phyloP scores from a whole-genome alignment of 2,329 filamentous ascomycete genomes.

The Aspergillus terreus region DNA sequence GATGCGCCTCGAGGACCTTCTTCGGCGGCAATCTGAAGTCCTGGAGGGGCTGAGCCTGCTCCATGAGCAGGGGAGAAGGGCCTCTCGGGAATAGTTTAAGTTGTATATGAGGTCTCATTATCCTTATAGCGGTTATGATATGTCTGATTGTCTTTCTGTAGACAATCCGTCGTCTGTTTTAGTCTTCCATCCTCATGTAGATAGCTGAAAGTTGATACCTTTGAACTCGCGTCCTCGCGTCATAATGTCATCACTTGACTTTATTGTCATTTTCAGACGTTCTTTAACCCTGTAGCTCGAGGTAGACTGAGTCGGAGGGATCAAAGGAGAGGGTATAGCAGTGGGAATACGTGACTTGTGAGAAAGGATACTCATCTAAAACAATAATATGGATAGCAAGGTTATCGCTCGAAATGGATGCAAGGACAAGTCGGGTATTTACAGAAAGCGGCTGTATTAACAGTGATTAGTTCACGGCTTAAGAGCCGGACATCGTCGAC shows the following conservation, averaged over 20 bases:
- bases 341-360: too few species aligned
- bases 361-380: too few species aligned
- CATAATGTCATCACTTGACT: background rate
- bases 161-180: background rate
- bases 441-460: background rate
- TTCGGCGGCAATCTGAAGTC: constrained; percentile 61
- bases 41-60: constrained; percentile 44
- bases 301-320: background rate
- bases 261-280: background rate
- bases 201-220: too few species aligned
- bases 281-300: background rate
- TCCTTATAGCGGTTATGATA: background rate
- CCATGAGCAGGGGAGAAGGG: constrained; percentile 16
- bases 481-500: constrained; percentile 28
- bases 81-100: background rate
- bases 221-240: too few species aligned
- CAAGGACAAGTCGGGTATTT: background rate
- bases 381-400: too few species aligned
- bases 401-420: too few species aligned
- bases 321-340: too few species aligned
- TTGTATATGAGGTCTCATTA: background rate
- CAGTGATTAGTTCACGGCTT: background rate
- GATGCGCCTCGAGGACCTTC: constrained; percentile 66
- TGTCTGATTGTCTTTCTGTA: background rate
- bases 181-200: background rate